Percentiles rank a stretch among this genome's conserved stretches.
These are phyloP conservation scores for Solanum hybrid DNA, from an alignment of 305 asterid genomes.

Conservation along the genomic window DNA sequence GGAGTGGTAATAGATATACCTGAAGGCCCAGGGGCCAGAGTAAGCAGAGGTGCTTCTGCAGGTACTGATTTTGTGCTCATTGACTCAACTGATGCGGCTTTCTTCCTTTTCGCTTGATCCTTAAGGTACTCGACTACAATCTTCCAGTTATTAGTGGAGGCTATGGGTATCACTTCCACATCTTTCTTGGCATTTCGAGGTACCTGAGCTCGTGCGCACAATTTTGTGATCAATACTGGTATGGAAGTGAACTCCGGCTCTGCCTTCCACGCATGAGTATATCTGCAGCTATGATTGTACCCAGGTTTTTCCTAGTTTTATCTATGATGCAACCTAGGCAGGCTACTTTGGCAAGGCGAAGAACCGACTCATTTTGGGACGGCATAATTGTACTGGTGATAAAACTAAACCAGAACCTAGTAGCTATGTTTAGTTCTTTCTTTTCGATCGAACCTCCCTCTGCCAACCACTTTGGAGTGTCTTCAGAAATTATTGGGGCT, in stretches of 20 bases:
- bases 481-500: too few relatives aligned
- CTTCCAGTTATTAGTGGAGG: too few relatives aligned
- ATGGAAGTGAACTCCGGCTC: neutral
- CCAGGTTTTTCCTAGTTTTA: neutral
- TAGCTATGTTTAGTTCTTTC: neutral
- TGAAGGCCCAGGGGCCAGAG: too few relatives aligned
- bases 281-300: neutral
- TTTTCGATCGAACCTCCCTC: neutral
- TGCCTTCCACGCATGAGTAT: neutral
- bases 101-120: too few relatives aligned
- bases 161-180: too few relatives aligned
- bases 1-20: too few relatives aligned
- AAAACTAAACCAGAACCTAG: too few relatives aligned
- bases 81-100: too few relatives aligned
- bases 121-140: too few relatives aligned
- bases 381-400: neutral
- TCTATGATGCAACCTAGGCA: neutral
- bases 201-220: neutral
- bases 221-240: neutral
- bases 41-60: too few relatives aligned
- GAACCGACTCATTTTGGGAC: neutral
- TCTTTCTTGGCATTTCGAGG: neutral
- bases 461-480: neutral
- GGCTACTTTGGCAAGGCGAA: neutral
- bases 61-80: too few relatives aligned